Evolutionary conservation across 2,329 filamentous ascomycete genomes (phyloP).

Genomic region (Thielaviopsis euricoi): DNA sequence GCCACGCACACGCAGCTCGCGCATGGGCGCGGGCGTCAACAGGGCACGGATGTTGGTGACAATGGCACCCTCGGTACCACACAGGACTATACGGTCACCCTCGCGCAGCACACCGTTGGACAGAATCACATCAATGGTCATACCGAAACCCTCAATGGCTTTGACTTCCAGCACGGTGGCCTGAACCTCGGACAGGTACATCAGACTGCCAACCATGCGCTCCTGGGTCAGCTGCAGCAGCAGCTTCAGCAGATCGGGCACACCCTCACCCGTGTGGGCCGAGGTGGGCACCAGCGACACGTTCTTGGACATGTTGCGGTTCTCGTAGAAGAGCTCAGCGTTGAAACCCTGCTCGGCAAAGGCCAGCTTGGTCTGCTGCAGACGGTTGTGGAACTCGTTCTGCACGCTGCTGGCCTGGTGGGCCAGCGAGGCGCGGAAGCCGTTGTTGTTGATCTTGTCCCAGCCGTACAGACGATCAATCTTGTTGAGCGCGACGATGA

Average conservation of each 20-base stretch:
- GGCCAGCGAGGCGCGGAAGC: constrained; percentile 80
- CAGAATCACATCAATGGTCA: constrained; percentile 92
- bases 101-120: constrained; percentile 91
- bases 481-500: constrained; percentile 98
- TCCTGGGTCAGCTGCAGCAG: constrained; percentile 86
- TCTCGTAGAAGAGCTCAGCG: constrained; percentile 89
- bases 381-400: constrained; percentile 81
- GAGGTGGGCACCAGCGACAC: constrained; percentile 97
- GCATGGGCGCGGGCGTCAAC: constrained; percentile 80
- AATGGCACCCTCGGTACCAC: constrained; percentile 92
- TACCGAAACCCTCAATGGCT: constrained; percentile 95
- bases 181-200: constrained; percentile 97
- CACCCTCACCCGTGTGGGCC: constrained; percentile 96
- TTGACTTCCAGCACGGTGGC: constrained; percentile 98
- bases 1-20: constrained; percentile 88
- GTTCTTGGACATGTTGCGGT: constrained; percentile 87
- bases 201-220: constrained; percentile 89
- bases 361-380: constrained; percentile 81
- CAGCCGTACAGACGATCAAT: constrained; percentile 98
- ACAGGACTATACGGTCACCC: constrained; percentile 86
- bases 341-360: constrained; percentile 98
- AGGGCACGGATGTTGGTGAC: constrained; percentile 89
- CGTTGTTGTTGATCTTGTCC: constrained; percentile 98
- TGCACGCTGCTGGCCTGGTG: constrained; percentile 87
- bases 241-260: constrained; percentile 96